phyloP scores from a whole-genome alignment of 108 stramenopile species.

The Skeletonema potamos region DNA sequence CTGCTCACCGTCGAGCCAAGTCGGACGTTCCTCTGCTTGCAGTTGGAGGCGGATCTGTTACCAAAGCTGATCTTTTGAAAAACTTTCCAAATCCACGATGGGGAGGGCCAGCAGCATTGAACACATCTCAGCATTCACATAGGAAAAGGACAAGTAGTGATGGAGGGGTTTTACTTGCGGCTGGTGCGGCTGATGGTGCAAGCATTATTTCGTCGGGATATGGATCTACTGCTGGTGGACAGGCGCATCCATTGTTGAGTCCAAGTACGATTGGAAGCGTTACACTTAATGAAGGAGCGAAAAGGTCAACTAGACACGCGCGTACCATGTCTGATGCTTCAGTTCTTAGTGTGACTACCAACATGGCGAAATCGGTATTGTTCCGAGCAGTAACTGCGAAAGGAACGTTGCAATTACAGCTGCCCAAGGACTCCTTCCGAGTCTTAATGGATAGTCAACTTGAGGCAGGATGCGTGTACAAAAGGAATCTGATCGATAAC shows the following conservation, averaged over 20 bases:
- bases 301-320: conserved; percentile 4
- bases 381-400: conserved; percentile 57
- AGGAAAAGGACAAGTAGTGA: conserved; percentile 19
- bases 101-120: conserved; percentile 31
- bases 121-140: conserved; percentile 9
- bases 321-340: conserved; percentile 33
- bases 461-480: conserved; percentile 40
- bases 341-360: conserved; percentile 29
- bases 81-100: conserved; percentile 43
- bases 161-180: neutral
- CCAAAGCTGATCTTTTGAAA: conserved; percentile 39
- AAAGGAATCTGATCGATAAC: conserved; percentile 44
- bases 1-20: conserved; percentile 27
- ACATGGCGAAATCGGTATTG: conserved; percentile 64
- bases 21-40: conserved; percentile 26
- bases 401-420: conserved; percentile 62
- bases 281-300: neutral
- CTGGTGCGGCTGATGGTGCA: neutral
- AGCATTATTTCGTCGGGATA: neutral
- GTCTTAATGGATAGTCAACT: conserved; percentile 55
- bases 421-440: conserved; percentile 61
- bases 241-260: neutral
- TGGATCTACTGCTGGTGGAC: neutral
- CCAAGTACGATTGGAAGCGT: conserved; percentile 13
- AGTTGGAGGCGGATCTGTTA: conserved; percentile 2